phyloP scores from a whole-genome alignment of 73 alveolate species.

The Paraurostyla sp. region DNA sequence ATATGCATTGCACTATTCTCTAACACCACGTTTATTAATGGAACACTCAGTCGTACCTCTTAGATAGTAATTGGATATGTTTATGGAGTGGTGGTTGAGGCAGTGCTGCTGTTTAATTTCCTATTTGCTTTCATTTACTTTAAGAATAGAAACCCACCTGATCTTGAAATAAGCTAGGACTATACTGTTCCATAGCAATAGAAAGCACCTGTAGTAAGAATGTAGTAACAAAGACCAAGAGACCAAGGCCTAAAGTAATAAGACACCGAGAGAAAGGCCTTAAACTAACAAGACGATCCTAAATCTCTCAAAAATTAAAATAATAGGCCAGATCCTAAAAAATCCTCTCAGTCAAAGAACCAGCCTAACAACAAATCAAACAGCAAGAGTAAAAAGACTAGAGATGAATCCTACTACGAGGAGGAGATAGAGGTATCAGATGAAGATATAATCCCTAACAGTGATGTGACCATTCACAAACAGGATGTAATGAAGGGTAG shows the following conservation, averaged over 20 bases:
- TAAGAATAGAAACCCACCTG: slow-evolving; percentile 30
- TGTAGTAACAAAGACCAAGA: no score
- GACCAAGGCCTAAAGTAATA: no score
- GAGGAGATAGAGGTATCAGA: slow-evolving; percentile 44
- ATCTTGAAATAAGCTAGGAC: slow-evolving; percentile 1
- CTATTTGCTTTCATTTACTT: slow-evolving; percentile 6
- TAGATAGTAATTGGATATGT: slow-evolving; percentile 20
- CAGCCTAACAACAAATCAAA: neutral
- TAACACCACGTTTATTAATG: slow-evolving; percentile 18
- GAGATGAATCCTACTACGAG: slow-evolving; percentile 4
- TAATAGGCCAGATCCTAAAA: neutral
- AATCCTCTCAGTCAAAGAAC: neutral
- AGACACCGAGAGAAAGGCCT: no score
- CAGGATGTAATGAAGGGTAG: neutral
- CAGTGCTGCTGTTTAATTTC: neutral
- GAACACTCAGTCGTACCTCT: neutral
- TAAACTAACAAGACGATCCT: no score
- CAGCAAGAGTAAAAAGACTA: neutral
- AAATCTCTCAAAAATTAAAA: neutral
- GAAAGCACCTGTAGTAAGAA: neutral
- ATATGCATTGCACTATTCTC: slow-evolving; percentile 23
- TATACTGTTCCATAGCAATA: neutral
- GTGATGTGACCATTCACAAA: neutral
- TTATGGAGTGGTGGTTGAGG: neutral
- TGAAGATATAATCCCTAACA: no score